A percentile compares a stretch with the other conserved stretches of the same genome.
phyloP scores from a whole-genome alignment of 2,329 filamentous ascomycete species.

The Exophiala xenobiotica region DNA sequence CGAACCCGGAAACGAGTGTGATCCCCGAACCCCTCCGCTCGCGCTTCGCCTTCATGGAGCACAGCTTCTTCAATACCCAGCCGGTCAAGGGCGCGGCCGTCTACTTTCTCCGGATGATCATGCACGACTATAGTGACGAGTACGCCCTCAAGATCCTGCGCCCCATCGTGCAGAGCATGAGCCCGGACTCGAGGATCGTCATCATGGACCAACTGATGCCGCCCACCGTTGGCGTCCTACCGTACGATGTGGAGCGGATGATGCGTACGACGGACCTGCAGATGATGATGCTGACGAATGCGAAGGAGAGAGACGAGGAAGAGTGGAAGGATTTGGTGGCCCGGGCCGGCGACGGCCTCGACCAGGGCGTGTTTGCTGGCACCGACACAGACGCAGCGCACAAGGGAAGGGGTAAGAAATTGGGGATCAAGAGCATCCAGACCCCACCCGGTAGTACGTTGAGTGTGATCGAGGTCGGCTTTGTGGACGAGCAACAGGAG shows the following conservation, averaged over 20 bases:
- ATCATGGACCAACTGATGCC: constrained; percentile 24
- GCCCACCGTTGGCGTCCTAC: constrained; percentile 9
- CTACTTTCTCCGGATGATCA: constrained; percentile 30
- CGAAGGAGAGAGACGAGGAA: constrained; percentile 42
- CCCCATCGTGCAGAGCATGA: constrained; percentile 28
- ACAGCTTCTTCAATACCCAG: constrained; percentile 32
- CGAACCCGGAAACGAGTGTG: constrained; percentile 17
- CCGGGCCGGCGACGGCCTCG: constrained; percentile 10
- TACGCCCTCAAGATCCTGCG: constrained; percentile 28
- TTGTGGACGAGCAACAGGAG: constrained; percentile 5
- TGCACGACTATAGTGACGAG: constrained; percentile 32
- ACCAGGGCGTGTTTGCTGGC: constrained; percentile 4
- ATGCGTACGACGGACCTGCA: constrained; percentile 42
- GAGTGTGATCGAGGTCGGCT: constrained; percentile 26
- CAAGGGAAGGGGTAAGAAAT: constrained; percentile 2
- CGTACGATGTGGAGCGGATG: constrained; percentile 18
- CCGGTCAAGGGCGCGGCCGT: constrained; percentile 28
- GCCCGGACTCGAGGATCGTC: constrained; percentile 19
- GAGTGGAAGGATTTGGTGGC: constrained; percentile 21
- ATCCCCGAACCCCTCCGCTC: constrained; percentile 9
- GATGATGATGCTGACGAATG: constrained; percentile 53
- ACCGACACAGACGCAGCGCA: too few species aligned
- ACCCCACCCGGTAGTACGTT: constrained; percentile 23
- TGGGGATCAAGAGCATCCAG: constrained; percentile 19
- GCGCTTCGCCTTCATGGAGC: constrained; percentile 27